These are phyloP conservation scores for Saksenaea oblongispora DNA, from an alignment of 371 early-diverging fungal species.

Conservation along the genomic window DNA sequence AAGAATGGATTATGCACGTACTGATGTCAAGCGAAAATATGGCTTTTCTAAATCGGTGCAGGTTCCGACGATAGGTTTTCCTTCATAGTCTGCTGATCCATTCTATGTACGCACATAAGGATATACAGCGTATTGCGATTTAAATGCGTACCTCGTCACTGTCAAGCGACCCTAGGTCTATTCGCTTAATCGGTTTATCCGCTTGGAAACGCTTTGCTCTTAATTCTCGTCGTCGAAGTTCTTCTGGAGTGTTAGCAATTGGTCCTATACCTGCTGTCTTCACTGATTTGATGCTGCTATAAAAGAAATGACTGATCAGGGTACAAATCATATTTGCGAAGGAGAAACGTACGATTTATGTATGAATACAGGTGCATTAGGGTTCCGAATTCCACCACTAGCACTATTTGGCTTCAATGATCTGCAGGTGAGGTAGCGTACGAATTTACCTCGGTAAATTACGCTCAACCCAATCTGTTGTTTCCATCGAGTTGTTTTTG, in stretches of 20 bases:
- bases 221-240: slow-evolving; percentile 11
- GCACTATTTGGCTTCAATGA: slow-evolving; percentile 36
- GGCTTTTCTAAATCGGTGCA: slow-evolving; percentile 75
- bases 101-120: not conserved
- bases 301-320: not conserved
- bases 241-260: slow-evolving; percentile 10
- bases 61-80: slow-evolving; percentile 84
- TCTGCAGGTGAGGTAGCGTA: not conserved
- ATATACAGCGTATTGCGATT: not conserved
- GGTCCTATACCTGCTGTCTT: slow-evolving; percentile 9
- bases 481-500: slow-evolving; percentile 36
- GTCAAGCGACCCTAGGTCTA: not conserved
- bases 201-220: slow-evolving; percentile 34
- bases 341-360: not conserved
- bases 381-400: slow-evolving; percentile 5
- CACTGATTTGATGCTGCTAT: not conserved
- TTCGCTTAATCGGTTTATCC: slow-evolving; percentile 14
- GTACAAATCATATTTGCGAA: not conserved
- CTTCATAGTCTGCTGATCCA: slow-evolving; percentile 73
- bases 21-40: slow-evolving; percentile 84
- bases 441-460: slow-evolving; percentile 10
- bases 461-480: slow-evolving; percentile 50
- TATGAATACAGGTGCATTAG: not conserved
- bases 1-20: slow-evolving; percentile 18
- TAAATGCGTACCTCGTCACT: not conserved